Base-by-base conservation (phyloP, 1,284 basidiomycete species). In the Heterobasidion occidentale region DNA sequence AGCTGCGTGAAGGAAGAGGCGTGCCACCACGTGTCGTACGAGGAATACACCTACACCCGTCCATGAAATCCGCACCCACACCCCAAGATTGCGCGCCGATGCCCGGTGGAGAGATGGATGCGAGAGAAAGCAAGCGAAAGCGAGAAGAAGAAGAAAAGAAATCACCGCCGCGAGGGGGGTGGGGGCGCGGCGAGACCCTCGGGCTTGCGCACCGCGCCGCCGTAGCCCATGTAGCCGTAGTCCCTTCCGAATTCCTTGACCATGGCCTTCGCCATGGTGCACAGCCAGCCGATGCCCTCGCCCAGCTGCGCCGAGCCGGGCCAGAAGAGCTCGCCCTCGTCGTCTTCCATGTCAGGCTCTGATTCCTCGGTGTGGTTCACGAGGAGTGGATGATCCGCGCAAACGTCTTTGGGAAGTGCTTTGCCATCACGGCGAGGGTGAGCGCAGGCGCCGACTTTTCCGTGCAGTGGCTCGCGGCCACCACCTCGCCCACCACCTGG, bases 301-400 rank as follows among this genome's bases (percentile, higher is more conserved):
- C 86, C 86, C 35, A 79, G 84, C 52, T 81, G 72, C 47, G 78
- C 74, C 62, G 88, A 82, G 42, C 81, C 80, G 0, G 88, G 88
- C 88, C 88, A 90, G 65, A 81, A 87, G 15, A 90, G 74, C 64
- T 90, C 88, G 59, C 88, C 86, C 65, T 89, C 88, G 60, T 86
- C 83, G 62, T 90, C 88, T 65, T 90, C 88, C 57, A 90, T 81
- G 60, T 90, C 88, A 8, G 86, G 84, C 61, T 89, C 86, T 56
- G 83, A 77, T 67, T 90, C 88, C 61, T 90, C 88, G 12, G 74
- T 74, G 0, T 77, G 72, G 1, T 74, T 71, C 46, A 88, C n/a
- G 79, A 81, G 27, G 84, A 80, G 59, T 80, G 72, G 58, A 86
- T 73, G 74, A 90, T 78, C 53, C 88, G 82, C 15, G 82, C 77